A percentile compares a stretch with the other conserved stretches of the same genome.
Evolutionary conservation across 2,329 filamentous ascomycete genomes (phyloP).

Genomic region (Periconia macrospinosa): DNA sequence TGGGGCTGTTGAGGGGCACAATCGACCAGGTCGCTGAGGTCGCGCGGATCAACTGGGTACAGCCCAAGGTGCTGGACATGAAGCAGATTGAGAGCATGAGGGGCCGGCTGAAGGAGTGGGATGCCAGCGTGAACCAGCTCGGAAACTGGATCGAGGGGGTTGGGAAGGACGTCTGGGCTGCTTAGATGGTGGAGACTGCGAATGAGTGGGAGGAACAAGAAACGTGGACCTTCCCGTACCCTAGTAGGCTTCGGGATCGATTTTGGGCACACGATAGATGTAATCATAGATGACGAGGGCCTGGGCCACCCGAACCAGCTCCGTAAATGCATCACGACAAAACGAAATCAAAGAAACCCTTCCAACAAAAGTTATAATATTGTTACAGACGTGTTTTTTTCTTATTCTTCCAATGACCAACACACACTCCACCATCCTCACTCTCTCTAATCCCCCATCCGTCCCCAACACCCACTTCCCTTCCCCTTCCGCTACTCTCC

Average conservation of each 20-base stretch:
- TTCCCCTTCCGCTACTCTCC: not conserved
- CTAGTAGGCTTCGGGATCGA: not conserved
- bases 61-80: slow-evolving; percentile 96
- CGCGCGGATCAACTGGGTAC: slow-evolving; percentile 96
- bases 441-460: not conserved
- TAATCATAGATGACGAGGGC: slow-evolving; percentile 9
- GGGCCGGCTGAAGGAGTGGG: slow-evolving; percentile 86
- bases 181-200: slow-evolving; percentile 37
- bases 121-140: slow-evolving; percentile 90
- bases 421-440: not conserved
- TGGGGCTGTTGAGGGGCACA: slow-evolving; percentile 85
- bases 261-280: slow-evolving; percentile 3
- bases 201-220: not conserved
- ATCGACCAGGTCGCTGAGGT: slow-evolving; percentile 97
- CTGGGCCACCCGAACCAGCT: not conserved
- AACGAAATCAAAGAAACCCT: not conserved
- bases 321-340: slow-evolving; percentile 3
- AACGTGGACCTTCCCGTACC: not conserved
- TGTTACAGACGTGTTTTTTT: not conserved
- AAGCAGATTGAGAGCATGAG: slow-evolving; percentile 94
- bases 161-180: slow-evolving; percentile 94
- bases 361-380: too few relatives aligned
- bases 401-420: too few relatives aligned
- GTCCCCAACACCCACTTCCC: not conserved
- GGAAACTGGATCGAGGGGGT: slow-evolving; percentile 96